Conservation (phyloP, 83 land plant species). For the Isoetes engelmannii region DNA sequence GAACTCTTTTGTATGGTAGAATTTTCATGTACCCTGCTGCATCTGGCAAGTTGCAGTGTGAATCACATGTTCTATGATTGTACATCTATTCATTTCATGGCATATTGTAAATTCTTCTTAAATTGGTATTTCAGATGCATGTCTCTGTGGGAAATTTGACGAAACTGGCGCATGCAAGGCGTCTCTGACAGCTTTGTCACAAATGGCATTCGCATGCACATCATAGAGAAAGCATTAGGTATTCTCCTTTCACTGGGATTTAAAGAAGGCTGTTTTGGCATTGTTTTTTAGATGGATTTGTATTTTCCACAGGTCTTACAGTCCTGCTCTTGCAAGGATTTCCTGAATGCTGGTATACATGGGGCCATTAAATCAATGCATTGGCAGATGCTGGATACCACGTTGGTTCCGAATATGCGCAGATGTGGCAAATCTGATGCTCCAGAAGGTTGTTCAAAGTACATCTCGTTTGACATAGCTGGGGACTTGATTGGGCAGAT, state of each 20-base stretch:
- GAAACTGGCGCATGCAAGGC: too few relatives aligned
- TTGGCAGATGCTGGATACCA: constrained; percentile 50
- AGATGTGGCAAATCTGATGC: constrained; percentile 51
- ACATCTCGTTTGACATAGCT: constrained; percentile 35
- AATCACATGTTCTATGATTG: too few relatives aligned
- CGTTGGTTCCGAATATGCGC: constrained; percentile 62
- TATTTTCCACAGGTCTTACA: constrained; percentile 28
- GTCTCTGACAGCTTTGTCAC: constrained; percentile 41
- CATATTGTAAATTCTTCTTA: too few relatives aligned
- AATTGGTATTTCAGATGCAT: too few relatives aligned
- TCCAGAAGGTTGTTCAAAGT: constrained; percentile 22
- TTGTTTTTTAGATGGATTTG: background rate
- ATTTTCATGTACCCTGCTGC: too few relatives aligned
- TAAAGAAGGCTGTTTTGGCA: background rate
- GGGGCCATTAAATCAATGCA: constrained; percentile 57
- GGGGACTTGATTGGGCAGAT: constrained; percentile 46
- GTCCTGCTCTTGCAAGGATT: constrained; percentile 67
- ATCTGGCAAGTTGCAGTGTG: too few relatives aligned
- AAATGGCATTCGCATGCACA: constrained; percentile 57
- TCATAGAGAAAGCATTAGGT: constrained; percentile 46
- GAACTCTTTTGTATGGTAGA: too few relatives aligned
- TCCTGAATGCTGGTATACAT: constrained; percentile 72
- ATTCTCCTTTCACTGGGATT: background rate
- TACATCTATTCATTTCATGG: too few relatives aligned
- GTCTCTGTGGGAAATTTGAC: too few relatives aligned